These are phyloP conservation scores for Vaccinium macrocarpon DNA, from an alignment of 148 eudicot genomes.

Conservation along the genomic window DNA sequence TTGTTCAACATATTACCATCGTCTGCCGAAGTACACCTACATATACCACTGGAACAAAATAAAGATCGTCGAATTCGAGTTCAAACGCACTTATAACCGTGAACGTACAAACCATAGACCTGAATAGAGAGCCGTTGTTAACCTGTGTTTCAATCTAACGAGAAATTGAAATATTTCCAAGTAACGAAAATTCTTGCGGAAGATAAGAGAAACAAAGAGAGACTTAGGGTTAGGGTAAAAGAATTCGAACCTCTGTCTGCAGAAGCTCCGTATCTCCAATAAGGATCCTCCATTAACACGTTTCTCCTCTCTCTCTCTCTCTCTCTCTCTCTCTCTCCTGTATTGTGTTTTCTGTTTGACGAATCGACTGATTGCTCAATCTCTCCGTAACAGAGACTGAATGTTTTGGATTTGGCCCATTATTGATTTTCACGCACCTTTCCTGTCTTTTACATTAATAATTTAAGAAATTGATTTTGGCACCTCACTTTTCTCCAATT, in stretches of 20 bases:
- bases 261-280: conserved; percentile 35
- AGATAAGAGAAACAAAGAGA: background rate
- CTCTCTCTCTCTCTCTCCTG: background rate
- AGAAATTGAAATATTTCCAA: background rate
- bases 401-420: no score
- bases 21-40: background rate
- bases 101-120: background rate
- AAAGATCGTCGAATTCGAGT: background rate
- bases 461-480: no score
- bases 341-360: background rate
- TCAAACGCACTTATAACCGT: background rate
- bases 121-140: background rate
- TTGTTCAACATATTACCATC: background rate
- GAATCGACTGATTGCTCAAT: background rate
- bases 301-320: conserved; percentile 13
- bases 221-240: conserved; percentile 2
- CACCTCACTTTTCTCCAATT: no score
- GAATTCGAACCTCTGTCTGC: conserved; percentile 30
- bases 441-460: no score
- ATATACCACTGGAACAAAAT: background rate
- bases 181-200: background rate
- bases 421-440: no score
- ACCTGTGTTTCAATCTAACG: background rate
- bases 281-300: conserved; percentile 37
- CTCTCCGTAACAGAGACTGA: background rate